Base-by-base conservation (phyloP, 208 protist genomes). In the Chromosphaera perkinsii region DNA sequence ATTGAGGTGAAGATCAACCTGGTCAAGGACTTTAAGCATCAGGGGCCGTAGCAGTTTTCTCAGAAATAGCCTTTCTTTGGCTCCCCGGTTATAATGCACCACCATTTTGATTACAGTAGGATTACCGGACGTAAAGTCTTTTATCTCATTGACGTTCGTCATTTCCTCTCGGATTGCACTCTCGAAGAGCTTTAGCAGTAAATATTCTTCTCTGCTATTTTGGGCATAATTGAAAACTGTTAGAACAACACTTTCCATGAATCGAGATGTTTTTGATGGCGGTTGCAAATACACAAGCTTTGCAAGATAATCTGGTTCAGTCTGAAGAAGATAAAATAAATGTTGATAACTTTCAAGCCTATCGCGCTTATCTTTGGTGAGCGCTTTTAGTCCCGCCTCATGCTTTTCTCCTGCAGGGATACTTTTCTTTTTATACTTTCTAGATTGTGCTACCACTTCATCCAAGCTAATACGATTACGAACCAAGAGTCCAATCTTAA, bases 301-400 rank as follows among this genome's bases (percentile, higher is more conserved):
- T 20, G 85, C 83, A 0, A 89, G 59, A 56, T 88, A 88, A 35
- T 80, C 67, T 43, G 85, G 80, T 55, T 87, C 51, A 1, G 85
- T 87, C 56, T 89, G 85, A 0, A 89, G 31, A 0, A 89, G 40
- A 55, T 89, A 86, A 62, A 89, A 89, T 9, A 89, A 55, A 29
- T 85, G 62, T 51, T 76, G 65, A 54, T 89, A 89, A 27, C 52
- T 48, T 1, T 73, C 69, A 48, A 70, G 55, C 43, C 77, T 76
- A 27, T 77, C 56, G 20, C 66, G 64, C 0, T 63, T 36, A 26
- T 70, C 66, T 31, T 75, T 73, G 42, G 2, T 37, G 2, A 66
- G 51, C 42, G 45, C 43, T 72, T 74, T 66, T 61, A 66, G 14
- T 22, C 61, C 35, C 31, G 20, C 26, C 2, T 14, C 14, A 35